These are phyloP conservation scores for Huntiella omanensis DNA, from an alignment of 2,329 filamentous ascomycete genomes.

Conservation along the genomic window DNA sequence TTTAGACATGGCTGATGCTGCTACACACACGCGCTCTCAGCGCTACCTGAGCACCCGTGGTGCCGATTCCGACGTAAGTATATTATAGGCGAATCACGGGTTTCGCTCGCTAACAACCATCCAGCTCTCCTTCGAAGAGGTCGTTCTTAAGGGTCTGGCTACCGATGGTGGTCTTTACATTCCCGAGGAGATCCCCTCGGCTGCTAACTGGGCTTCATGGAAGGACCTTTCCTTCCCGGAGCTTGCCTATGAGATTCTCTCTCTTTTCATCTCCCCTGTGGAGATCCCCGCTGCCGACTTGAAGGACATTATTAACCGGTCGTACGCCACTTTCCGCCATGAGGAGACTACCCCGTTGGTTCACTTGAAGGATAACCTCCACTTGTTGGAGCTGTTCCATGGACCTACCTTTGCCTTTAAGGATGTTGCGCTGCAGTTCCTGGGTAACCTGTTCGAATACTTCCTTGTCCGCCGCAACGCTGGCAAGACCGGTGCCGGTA, in stretches of 20 bases:
- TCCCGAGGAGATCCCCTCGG: slow-evolving; percentile 58
- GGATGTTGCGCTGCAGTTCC: slow-evolving; percentile 67
- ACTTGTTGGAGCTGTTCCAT: slow-evolving; percentile 88
- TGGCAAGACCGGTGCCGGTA: slow-evolving; percentile 41
- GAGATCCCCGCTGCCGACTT: slow-evolving; percentile 72
- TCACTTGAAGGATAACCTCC: slow-evolving; percentile 59
- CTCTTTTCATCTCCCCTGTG: slow-evolving; percentile 63
- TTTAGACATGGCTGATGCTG: slow-evolving; percentile 21
- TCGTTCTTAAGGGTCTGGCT: slow-evolving; percentile 75
- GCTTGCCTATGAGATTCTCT: slow-evolving; percentile 68
- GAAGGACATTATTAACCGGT: slow-evolving; percentile 62
- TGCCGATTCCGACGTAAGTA: slow-evolving; percentile 28
- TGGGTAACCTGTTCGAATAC: slow-evolving; percentile 92
- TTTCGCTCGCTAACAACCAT: slow-evolving; percentile 6
- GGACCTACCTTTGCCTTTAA: slow-evolving; percentile 93
- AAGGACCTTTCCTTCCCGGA: slow-evolving; percentile 61
- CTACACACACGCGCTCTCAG: slow-evolving; percentile 26
- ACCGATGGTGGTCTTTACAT: slow-evolving; percentile 78
- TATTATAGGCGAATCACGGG: neutral
- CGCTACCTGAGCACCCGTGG: slow-evolving; percentile 32
- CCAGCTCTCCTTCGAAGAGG: slow-evolving; percentile 76
- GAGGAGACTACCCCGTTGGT: slow-evolving; percentile 61
- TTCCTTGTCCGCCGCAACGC: slow-evolving; percentile 58
- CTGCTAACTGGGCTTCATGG: slow-evolving; percentile 53
- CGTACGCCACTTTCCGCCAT: slow-evolving; percentile 76